A percentile compares a stretch with the other conserved stretches of the same genome.
Conservation (phyloP, 1,139 yeast species). For the Geotrichum fermentans region DNA sequence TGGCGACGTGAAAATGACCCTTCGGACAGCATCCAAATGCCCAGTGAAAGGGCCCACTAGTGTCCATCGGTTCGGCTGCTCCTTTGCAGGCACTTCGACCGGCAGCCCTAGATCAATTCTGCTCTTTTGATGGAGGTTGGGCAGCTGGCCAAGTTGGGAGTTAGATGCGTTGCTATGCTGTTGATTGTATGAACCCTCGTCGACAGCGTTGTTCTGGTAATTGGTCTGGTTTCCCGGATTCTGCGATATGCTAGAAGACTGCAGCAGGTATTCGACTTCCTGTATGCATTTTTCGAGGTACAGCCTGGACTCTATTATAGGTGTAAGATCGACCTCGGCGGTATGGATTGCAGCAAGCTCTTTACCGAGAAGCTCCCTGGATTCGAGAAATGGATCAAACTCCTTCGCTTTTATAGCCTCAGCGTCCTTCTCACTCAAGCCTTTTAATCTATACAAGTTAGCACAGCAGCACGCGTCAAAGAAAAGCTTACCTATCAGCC, state of each 20-base stretch:
- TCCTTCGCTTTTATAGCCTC: too few species aligned
- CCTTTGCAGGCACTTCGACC: background rate
- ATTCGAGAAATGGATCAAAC: conserved; percentile 11
- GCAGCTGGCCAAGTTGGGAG: background rate
- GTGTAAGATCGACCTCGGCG: conserved; percentile 29
- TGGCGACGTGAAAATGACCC: conserved; percentile 21
- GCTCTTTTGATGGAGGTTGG: background rate
- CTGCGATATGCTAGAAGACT: conserved; percentile 26
- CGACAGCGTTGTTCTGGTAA: background rate
- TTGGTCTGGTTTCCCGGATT: background rate
- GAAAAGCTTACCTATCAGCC: conserved; percentile 5
- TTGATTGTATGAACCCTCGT: background rate
- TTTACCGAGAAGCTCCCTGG: conserved; percentile 13
- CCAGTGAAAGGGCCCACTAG: conserved; percentile 8
- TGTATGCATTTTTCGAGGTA: conserved; percentile 37
- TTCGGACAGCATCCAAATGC: conserved; percentile 23
- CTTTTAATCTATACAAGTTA: background rate
- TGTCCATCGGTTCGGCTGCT: background rate
- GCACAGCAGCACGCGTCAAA: background rate
- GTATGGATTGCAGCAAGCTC: conserved; percentile 14
- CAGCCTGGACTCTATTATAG: conserved; percentile 34
- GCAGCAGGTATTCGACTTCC: conserved; percentile 37
- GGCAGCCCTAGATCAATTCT: background rate
- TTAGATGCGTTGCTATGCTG: background rate
- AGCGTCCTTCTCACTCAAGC: background rate